Base-by-base conservation (phyloP, 371 early-diverging fungal species). In the Rhizopus arrhizus region DNA sequence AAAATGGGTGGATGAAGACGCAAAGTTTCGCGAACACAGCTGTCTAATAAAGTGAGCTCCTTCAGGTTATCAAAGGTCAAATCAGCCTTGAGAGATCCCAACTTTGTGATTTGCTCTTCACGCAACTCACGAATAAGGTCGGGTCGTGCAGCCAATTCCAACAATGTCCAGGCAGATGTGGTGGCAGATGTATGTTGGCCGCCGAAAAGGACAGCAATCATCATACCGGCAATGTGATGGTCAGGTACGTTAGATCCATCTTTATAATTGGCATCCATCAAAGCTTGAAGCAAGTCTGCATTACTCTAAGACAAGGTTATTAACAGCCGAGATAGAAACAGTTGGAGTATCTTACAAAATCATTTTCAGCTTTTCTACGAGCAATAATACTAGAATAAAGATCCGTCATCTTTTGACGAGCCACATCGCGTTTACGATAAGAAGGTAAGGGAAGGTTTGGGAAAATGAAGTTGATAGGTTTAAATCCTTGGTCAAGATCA, bases 131-230 rank as follows among this genome's bases (percentile, higher is more conserved):
- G 69, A 16, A 84, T 59, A 8, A 87, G 53, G 2, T 91, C 82
- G 46, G 94, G 94, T 53, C 87, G 80, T 46, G 84, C 76, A 28
- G 98, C 96, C 54, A 98, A 75, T 74, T 92, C 90, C 53, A 95
- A 81, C 11, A 96, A 68, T 12, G 93, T 86, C 98, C 98, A 98
- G 36, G 95, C 87, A 12, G 89, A 82, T 16, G 97, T 96, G 28
- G 98, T 95, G 11, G 96, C 92, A 22, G 86, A 85, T 4, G 98
- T 97, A 78, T 98, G 98, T 75, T 97, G 97, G 15, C 98, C 98
- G 46, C 94, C 98, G 85, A 98, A 92, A 35, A 97, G 81, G 46
- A 93, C 72, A 22, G 97, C 97, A 81, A 96, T 98, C 90, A 96
- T 89, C 85, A 98, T 88, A 83, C 94, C 91, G 16, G 94, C 91